phyloP scores from a whole-genome alignment of 2,329 filamentous ascomycete genomes.

The Colletotrichum salicis region DNA sequence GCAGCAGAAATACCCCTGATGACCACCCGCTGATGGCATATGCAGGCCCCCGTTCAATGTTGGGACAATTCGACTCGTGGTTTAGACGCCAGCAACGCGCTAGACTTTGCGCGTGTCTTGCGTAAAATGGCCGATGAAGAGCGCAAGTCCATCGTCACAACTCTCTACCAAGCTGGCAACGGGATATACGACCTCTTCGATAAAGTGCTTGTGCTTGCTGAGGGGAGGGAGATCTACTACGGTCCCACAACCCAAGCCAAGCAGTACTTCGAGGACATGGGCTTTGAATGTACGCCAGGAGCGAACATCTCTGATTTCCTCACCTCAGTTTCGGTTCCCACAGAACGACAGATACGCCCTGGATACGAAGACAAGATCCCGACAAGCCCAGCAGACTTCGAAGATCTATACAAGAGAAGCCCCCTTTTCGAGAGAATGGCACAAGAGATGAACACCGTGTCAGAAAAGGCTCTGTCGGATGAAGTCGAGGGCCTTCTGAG shows the following conservation, averaged over 20 bases:
- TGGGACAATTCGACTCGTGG: conserved; percentile 82
- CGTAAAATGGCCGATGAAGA: conserved; percentile 75
- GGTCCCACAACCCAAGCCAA: conserved; percentile 70
- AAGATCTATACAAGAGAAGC: conserved; percentile 43
- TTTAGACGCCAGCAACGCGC: conserved; percentile 76
- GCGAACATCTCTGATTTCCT: conserved; percentile 77
- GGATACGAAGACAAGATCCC: conserved; percentile 75
- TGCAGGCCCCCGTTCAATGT: conserved; percentile 62
- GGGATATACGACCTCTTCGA: conserved; percentile 78
- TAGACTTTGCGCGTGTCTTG: conserved; percentile 75
- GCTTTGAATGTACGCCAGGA: conserved; percentile 72
- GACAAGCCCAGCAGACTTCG: conserved; percentile 75
- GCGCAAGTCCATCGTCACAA: conserved; percentile 70
- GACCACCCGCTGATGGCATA: conserved; percentile 44
- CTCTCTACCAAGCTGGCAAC: conserved; percentile 78
- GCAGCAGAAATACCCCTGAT: background rate
- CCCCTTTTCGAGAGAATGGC: conserved; percentile 50
- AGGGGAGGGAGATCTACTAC: conserved; percentile 81
- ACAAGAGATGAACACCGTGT: conserved; percentile 49
- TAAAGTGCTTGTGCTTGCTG: conserved; percentile 78
- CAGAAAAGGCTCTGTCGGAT: background rate
- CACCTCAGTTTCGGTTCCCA: conserved; percentile 77
- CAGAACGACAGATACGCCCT: conserved; percentile 73
- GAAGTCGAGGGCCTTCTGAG: background rate
- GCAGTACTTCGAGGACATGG: conserved; percentile 73